These are phyloP conservation scores for Neltuma alba DNA, from an alignment of 306 rosid species.

Conservation along the genomic window DNA sequence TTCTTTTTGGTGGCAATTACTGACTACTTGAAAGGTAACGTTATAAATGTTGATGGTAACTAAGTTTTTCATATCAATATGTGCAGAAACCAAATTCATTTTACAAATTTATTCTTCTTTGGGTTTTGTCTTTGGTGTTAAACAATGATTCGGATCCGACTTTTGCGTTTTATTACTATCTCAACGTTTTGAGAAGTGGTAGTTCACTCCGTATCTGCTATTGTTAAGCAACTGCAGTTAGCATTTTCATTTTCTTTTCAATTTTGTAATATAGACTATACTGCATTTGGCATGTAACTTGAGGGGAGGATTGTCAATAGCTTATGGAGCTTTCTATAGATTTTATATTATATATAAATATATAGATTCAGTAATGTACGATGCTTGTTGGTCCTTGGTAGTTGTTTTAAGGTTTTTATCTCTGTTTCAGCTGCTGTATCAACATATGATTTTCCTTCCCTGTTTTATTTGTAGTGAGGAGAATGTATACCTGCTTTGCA, in stretches of 20 bases:
- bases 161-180: neutral
- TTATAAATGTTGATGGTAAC: conserved; percentile 3
- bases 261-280: neutral
- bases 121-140: neutral
- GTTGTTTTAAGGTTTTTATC: neutral
- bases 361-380: neutral
- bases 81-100: neutral
- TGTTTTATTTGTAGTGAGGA: conserved; percentile 67
- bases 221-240: neutral
- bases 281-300: neutral
- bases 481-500: conserved; percentile 79
- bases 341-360: neutral
- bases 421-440: neutral
- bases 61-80: neutral
- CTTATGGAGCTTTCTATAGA: neutral
- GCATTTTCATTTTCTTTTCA: neutral
- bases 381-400: neutral
- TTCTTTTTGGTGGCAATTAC: neutral
- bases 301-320: neutral
- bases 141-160: neutral
- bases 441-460: neutral
- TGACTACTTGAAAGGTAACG: neutral
- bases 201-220: neutral
- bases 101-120: neutral
- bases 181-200: neutral